phyloP scores from a whole-genome alignment of 2,329 filamentous ascomycete species.

The Paecilomyces sp. region DNA sequence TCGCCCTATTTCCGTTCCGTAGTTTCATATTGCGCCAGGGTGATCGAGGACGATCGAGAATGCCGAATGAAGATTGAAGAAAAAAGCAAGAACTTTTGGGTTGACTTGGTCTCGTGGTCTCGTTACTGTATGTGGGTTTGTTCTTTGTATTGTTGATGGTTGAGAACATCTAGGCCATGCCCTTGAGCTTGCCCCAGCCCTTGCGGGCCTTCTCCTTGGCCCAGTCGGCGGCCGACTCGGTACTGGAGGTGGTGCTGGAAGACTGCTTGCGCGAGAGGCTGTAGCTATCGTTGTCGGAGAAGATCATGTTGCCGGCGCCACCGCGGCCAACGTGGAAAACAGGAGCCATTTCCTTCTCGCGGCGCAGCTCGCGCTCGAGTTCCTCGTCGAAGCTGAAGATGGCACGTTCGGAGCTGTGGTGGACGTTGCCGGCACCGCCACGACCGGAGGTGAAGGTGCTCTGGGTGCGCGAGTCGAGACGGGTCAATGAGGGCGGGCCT shows the following conservation, averaged over 20 bases:
- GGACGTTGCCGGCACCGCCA: constrained; percentile 47
- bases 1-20: not conserved
- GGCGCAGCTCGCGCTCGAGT: constrained; percentile 49
- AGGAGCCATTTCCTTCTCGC: constrained; percentile 47
- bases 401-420: constrained; percentile 40
- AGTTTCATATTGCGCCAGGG: not conserved
- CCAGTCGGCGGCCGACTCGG: constrained; percentile 25
- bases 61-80: not conserved
- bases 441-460: constrained; percentile 40
- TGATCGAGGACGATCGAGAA: not conserved
- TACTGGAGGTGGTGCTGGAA: constrained; percentile 26
- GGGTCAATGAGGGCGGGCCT: constrained; percentile 44
- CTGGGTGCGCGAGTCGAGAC: constrained; percentile 39
- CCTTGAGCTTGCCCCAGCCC: constrained; percentile 34
- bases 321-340: constrained; percentile 59
- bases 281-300: constrained; percentile 15
- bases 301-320: constrained; percentile 50
- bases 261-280: constrained; percentile 30
- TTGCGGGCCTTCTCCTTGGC: constrained; percentile 29
- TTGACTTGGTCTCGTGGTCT: constrained; percentile 3
- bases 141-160: not conserved
- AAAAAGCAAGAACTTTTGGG: constrained; percentile 4
- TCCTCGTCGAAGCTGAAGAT: constrained; percentile 65
- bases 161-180: constrained; percentile 20
- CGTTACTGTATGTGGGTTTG: not conserved